Evolutionary conservation across 2,329 filamentous ascomycete genomes (phyloP), one percentile per base, ranked within the genome.

Genomic region (Cladosporium sp.): DNA sequence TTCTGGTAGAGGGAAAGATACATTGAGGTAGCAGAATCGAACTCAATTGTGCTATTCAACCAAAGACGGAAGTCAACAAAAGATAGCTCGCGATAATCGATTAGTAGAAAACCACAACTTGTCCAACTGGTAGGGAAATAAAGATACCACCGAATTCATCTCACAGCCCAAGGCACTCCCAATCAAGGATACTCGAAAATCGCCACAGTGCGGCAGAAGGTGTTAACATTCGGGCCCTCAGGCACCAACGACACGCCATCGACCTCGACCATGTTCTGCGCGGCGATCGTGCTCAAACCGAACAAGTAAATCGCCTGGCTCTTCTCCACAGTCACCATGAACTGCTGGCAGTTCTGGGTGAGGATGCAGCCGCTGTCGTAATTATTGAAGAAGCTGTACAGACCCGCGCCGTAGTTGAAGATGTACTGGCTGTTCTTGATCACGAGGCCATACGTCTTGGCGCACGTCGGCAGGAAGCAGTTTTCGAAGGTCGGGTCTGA

Each of bases 391-490:
- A 80, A 83, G 39, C 68, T 73, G 66, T 71, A 72, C 75, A 86
- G 90, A 89, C 68, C 64, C 1, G 70, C 64, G 41, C 74, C 74
- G 59, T 73, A 75, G 59, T 65, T 64, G 68, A 70, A 70, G 53
- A 76, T 67, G 62, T 68, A 69, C 27, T 58, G 59, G 2, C 85
- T 88, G 67, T 85, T 78, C 50, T 81, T 70, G 36, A 89, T 75
- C 19, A 87, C 84, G 40, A 93, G 74, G 60, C 87, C 89, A 85
- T 85, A 89, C 1, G 88, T 80, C 64, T 90, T 89, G 54, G 81
- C 82, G 68, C 88, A 91, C 18, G 57, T 58, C 6, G 54, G 39
- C 13, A 70, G 67, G 17, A 63, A 63, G 68, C 85, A 88, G 41
- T 73, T 72, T 2, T 71, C 70, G 65, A 93, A 96, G 59, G 83